phyloP scores from a whole-genome alignment of 768 basidiomycete genomes.

The Chlorophyllum brunneum region DNA sequence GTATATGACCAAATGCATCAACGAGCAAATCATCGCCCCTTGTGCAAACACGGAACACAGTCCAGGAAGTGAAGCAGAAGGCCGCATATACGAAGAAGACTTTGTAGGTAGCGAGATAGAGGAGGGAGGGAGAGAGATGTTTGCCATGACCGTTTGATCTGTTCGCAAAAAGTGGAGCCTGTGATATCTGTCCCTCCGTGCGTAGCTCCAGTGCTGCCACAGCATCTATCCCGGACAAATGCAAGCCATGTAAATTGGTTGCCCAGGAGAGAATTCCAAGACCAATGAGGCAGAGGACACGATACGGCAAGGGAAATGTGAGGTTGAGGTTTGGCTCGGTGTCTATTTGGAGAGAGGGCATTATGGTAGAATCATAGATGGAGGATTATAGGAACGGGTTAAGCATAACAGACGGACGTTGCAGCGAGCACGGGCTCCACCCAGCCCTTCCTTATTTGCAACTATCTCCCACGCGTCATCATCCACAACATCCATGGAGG shows the following conservation, averaged over 20 bases:
- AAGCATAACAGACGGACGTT: no score
- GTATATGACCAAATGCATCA: constrained; percentile 75
- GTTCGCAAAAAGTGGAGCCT: constrained; percentile 2
- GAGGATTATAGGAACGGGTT: no score
- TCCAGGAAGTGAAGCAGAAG: constrained; percentile 69
- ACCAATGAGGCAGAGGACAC: constrained; percentile 77
- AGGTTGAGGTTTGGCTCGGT: constrained; percentile 47
- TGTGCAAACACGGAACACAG: constrained; percentile 58
- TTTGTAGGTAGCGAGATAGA: constrained; percentile 64
- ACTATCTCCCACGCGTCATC: not conserved
- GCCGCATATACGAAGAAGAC: constrained; percentile 56
- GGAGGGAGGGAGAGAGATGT: constrained; percentile 21
- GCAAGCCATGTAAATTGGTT: constrained; percentile 84
- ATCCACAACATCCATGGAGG: constrained; percentile 26
- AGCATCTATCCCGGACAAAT: constrained; percentile 70
- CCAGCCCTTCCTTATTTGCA: constrained; percentile 7
- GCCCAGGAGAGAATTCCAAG: constrained; percentile 89
- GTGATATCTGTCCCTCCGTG: constrained; percentile 25
- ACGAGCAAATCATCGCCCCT: constrained; percentile 54
- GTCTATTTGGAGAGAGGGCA: constrained; percentile 14
- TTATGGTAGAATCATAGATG: constrained; percentile 11
- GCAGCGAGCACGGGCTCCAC: no score
- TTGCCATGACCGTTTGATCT: not conserved
- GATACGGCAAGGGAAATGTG: constrained; percentile 86
- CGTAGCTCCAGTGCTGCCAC: constrained; percentile 66